phyloP scores from a whole-genome alignment of 768 basidiomycete genomes.

The Mycena amicta region DNA sequence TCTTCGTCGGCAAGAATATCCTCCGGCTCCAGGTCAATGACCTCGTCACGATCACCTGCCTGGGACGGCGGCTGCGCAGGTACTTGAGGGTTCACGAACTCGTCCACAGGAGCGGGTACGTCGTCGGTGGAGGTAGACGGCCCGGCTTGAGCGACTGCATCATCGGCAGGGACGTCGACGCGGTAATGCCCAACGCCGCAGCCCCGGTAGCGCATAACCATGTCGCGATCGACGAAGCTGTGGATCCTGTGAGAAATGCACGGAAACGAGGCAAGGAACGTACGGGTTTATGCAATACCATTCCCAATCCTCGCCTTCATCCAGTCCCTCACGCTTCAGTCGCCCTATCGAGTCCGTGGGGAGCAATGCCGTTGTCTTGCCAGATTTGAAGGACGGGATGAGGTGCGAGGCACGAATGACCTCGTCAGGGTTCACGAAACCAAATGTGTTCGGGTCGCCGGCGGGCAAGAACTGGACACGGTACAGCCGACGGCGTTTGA shows the following conservation, averaged over 20 bases:
- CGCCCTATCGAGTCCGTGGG: not conserved
- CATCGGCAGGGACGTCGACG: not conserved
- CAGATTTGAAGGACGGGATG: slow-evolving; percentile 12
- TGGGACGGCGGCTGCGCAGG: not conserved
- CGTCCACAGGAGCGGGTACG: not conserved
- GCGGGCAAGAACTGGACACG: not conserved
- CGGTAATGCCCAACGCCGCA: not conserved
- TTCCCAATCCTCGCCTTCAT: slow-evolving; percentile 1
- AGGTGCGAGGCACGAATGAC: slow-evolving; percentile 18
- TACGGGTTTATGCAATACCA: slow-evolving; percentile 10
- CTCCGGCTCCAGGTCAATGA: not conserved
- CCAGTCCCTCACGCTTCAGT: not conserved
- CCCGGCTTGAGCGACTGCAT: not conserved
- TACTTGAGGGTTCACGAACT: not conserved
- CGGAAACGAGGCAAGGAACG: not conserved
- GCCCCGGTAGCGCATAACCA: not conserved
- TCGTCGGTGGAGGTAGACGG: not conserved
- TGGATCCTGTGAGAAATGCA: not conserved
- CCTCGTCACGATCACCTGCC: not conserved
- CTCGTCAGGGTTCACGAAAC: slow-evolving; percentile 19
- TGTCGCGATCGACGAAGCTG: not conserved
- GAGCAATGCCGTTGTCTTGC: slow-evolving; percentile 7
- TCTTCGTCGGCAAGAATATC: not conserved
- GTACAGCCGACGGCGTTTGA: not conserved
- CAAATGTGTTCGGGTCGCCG: slow-evolving; percentile 8